Evolutionary conservation across 2,329 filamentous ascomycete genomes (phyloP).

Genomic region (Fusarium brevicatenulatum): DNA sequence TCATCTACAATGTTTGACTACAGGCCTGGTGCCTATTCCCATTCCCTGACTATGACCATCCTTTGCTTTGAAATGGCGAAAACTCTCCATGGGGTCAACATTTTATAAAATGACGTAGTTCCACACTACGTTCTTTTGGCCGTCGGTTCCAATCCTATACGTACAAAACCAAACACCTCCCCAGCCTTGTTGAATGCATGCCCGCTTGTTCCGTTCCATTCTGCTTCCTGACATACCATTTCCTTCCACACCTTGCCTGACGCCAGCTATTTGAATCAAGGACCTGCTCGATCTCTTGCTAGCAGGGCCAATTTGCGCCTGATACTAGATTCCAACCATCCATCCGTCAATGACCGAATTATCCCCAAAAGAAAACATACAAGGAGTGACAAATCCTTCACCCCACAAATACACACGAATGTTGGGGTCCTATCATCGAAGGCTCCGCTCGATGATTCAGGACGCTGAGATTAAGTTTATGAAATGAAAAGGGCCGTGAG

Average conservation of each 20-base stretch:
- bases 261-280: constrained; percentile 46
- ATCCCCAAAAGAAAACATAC: constrained; percentile 28
- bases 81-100: constrained; percentile 19
- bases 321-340: constrained; percentile 35
- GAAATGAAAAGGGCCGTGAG: constrained; percentile 32
- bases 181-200: constrained; percentile 32
- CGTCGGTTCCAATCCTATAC: constrained; percentile 40
- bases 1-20: neutral
- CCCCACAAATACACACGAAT: constrained; percentile 28
- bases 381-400: constrained; percentile 20
- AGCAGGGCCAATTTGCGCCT: constrained; percentile 36
- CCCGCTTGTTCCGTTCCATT: constrained; percentile 38
- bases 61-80: neutral
- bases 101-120: constrained; percentile 35
- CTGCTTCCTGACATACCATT: constrained; percentile 34
- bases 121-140: constrained; percentile 32
- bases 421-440: neutral
- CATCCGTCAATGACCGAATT: constrained; percentile 24
- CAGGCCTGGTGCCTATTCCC: neutral
- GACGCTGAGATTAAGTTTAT: constrained; percentile 25
- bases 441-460: neutral
- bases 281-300: constrained; percentile 48
- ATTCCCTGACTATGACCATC: constrained; percentile 38
- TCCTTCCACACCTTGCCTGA: constrained; percentile 25
- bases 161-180: constrained; percentile 44